Conservation (phyloP, 73 alveolate genomes). For the Durusdinium trenchii region DNA sequence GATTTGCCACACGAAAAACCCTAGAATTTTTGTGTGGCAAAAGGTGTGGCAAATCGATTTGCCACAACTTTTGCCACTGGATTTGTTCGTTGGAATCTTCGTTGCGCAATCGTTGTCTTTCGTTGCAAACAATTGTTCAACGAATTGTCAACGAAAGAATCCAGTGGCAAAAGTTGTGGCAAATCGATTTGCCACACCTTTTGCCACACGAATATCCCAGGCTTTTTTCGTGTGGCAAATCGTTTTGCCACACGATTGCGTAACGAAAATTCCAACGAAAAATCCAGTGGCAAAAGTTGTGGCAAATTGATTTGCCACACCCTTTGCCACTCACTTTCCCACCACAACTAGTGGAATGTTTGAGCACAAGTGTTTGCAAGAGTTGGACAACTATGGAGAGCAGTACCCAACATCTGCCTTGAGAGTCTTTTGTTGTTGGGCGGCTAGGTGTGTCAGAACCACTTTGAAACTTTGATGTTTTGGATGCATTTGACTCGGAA, state of each 20-base stretch:
- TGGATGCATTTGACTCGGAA: no score
- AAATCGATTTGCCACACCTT: not conserved
- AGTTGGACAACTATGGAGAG: no score
- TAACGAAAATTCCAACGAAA: not conserved
- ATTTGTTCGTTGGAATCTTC: not conserved
- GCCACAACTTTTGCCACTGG: not conserved
- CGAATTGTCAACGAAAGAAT: not conserved
- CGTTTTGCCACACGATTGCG: constrained; percentile 25
- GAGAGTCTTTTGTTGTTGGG: no score
- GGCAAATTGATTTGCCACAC: constrained; percentile 23
- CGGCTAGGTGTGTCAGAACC: no score
- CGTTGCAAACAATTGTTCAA: constrained; percentile 11
- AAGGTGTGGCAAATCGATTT: not conserved
- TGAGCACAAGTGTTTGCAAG: no score
- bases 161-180: constrained; percentile 4
- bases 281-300: not conserved
- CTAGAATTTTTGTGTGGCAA: not conserved
- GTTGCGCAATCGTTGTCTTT: constrained; percentile 14
- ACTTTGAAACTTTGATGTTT: no score
- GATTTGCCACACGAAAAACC: constrained; percentile 26
- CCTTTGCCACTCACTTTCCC: not conserved
- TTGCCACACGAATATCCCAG: constrained; percentile 37
- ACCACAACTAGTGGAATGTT: no score
- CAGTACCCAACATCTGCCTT: no score
- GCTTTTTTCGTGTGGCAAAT: constrained; percentile 7